Percentiles rank a stretch among this genome's conserved stretches.
These are phyloP conservation scores for Cicer chorassanicum DNA, from an alignment of 306 rosid genomes.

Conservation along the genomic window DNA sequence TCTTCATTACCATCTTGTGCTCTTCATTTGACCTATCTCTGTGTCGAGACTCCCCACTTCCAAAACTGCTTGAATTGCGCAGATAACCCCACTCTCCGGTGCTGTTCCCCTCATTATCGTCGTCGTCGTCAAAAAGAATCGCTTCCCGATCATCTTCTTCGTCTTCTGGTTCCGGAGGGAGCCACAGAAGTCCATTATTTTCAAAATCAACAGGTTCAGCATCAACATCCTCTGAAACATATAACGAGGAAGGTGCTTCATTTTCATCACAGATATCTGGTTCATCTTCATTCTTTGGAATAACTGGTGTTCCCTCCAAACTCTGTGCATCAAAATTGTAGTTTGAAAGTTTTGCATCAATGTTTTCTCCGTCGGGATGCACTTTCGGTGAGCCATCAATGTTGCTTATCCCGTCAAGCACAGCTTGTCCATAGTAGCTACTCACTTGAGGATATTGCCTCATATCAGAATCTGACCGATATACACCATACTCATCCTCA, in stretches of 20 bases:
- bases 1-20: slow-evolving; percentile 73
- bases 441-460: slow-evolving; percentile 60
- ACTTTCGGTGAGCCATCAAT: slow-evolving; percentile 55
- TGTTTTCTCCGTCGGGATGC: slow-evolving; percentile 61
- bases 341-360: slow-evolving; percentile 44
- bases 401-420: slow-evolving; percentile 61
- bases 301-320: slow-evolving; percentile 54
- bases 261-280: slow-evolving; percentile 63
- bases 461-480: slow-evolving; percentile 59
- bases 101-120: slow-evolving; percentile 64
- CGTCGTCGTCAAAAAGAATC: slow-evolving; percentile 72
- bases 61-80: slow-evolving; percentile 71
- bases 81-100: slow-evolving; percentile 81
- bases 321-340: slow-evolving; percentile 58
- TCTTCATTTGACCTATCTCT: slow-evolving; percentile 79
- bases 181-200: slow-evolving; percentile 94
- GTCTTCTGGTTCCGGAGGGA: slow-evolving; percentile 97
- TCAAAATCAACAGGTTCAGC: slow-evolving; percentile 90
- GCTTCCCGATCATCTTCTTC: slow-evolving; percentile 88
- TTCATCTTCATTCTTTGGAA: slow-evolving; percentile 61
- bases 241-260: slow-evolving; percentile 69
- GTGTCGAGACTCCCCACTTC: slow-evolving; percentile 71
- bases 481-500: slow-evolving; percentile 65
- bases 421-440: slow-evolving; percentile 64
- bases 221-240: slow-evolving; percentile 58